Conservation (phyloP, 176 grass and related monocot genomes). For the Avena eriantha region DNA sequence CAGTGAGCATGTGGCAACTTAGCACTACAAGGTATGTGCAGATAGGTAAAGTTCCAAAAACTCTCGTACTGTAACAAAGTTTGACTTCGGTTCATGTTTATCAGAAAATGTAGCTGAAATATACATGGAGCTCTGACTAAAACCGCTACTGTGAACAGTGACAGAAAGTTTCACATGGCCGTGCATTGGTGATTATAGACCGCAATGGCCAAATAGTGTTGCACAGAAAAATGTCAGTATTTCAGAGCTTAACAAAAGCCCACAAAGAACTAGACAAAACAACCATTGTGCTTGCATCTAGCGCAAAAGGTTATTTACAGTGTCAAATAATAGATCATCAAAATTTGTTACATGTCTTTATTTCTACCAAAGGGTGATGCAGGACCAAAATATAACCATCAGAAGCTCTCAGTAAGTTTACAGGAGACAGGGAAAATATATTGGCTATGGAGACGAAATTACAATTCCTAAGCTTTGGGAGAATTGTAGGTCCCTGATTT, state of each 20-base stretch:
- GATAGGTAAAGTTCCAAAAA: too few species aligned
- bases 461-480: slow-evolving; percentile 19
- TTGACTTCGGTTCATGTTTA: too few species aligned
- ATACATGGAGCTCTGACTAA: too few species aligned
- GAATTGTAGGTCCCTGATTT: slow-evolving; percentile 23
- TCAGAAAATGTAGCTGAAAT: too few species aligned
- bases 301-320: slow-evolving; percentile 14
- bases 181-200: not conserved
- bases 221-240: not conserved
- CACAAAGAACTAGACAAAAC: not conserved
- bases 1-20: too few species aligned
- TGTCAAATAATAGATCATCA: not conserved
- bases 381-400: not conserved
- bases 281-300: not conserved
- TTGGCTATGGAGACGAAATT: not conserved
- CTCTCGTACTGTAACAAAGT: too few species aligned
- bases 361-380: slow-evolving; percentile 20
- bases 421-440: not conserved
- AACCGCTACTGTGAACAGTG: not conserved
- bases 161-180: not conserved
- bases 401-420: not conserved
- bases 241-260: not conserved
- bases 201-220: not conserved
- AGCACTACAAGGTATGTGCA: too few species aligned
- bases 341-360: not conserved